Evolutionary conservation across 345 rosid genomes (phyloP).

Genomic region (Trapa incisa): DNA sequence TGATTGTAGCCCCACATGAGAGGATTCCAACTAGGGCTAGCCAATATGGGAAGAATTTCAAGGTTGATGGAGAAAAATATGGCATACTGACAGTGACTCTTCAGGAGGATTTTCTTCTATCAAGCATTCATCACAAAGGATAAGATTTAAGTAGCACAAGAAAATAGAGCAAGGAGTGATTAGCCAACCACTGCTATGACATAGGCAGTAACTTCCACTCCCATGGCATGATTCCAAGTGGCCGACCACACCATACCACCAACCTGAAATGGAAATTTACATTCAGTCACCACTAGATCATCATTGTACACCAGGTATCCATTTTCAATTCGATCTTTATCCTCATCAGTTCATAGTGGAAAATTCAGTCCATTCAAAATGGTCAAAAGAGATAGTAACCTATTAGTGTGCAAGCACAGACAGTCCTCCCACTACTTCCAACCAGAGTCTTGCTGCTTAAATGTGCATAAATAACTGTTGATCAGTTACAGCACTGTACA

Average conservation of each 20-base stretch:
- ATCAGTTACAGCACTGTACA: too few species aligned
- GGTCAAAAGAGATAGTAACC: too few species aligned
- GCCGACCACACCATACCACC: conserved; percentile 87
- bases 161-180: neutral
- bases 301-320: neutral
- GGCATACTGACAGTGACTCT: conserved; percentile 40
- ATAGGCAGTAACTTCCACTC: conserved; percentile 35
- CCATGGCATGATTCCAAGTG: conserved; percentile 54
- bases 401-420: too few species aligned
- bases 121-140: neutral
- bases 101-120: conserved; percentile 1
- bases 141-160: neutral
- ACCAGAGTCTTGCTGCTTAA: too few species aligned
- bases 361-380: too few species aligned
- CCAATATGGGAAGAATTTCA: conserved; percentile 28
- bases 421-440: too few species aligned
- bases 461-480: too few species aligned
- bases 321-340: neutral
- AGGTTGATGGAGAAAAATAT: conserved; percentile 40
- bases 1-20: conserved; percentile 24
- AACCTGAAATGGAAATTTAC: conserved; percentile 35
- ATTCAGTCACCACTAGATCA: conserved; percentile 3
- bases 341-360: neutral
- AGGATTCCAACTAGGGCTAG: conserved; percentile 17
- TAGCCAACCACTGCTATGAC: conserved; percentile 35